Conservation (phyloP, 306 rosid species). For the Senna siamea region DNA sequence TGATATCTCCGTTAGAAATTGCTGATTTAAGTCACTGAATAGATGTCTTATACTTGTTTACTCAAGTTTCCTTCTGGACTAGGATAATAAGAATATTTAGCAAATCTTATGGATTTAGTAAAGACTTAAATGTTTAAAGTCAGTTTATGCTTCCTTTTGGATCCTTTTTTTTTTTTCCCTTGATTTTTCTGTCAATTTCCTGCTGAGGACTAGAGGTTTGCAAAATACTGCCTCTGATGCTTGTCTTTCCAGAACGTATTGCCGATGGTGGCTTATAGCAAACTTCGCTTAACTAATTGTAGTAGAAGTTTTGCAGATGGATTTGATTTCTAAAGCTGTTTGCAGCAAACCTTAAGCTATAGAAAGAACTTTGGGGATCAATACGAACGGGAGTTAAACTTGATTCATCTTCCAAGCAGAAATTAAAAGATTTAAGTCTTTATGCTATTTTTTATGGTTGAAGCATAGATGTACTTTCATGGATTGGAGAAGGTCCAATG, state of each 20-base stretch:
- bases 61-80: not conserved
- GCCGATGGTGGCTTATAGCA: not conserved
- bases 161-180: not conserved
- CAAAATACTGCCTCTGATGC: not conserved
- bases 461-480: slow-evolving; percentile 4
- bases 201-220: slow-evolving; percentile 11
- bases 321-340: not conserved
- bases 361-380: slow-evolving; percentile 10
- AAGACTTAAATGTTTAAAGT: not conserved
- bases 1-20: not conserved
- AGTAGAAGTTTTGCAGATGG: not conserved
- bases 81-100: not conserved
- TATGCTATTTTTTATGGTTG: slow-evolving; percentile 9
- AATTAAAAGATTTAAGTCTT: not conserved
- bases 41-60: not conserved
- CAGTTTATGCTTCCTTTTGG: not conserved
- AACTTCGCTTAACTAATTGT: slow-evolving; percentile 13
- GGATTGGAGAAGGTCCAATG: slow-evolving; percentile 20
- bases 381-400: not conserved
- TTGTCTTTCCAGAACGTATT: not conserved
- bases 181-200: not conserved
- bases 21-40: not conserved
- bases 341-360: not conserved
- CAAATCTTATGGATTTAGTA: slow-evolving; percentile 3
- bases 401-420: not conserved